phyloP scores from a whole-genome alignment of 2,329 filamentous ascomycete genomes.

The Xylaria multiplex region DNA sequence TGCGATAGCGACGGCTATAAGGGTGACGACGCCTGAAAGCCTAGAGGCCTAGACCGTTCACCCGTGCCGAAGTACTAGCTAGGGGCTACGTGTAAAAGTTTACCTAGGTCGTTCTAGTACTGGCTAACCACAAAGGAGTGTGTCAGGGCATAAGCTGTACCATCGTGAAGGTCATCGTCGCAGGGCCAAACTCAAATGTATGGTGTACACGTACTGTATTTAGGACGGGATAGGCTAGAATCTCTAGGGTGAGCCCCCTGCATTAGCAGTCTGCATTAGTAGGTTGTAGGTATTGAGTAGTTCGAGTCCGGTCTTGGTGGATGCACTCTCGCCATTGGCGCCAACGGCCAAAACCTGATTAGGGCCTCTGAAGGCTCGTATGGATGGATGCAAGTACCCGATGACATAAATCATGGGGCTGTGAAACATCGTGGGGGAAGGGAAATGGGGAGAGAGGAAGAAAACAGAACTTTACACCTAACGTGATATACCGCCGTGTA shows the following conservation, averaged over 20 bases:
- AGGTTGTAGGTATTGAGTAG: constrained; percentile 6
- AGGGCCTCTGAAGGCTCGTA: constrained; percentile 9
- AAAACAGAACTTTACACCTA: constrained; percentile 3
- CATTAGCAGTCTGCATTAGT: constrained; percentile 26
- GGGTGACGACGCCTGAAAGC: constrained; percentile 18
- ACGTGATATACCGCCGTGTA: constrained; percentile 2
- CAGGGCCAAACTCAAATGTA: constrained; percentile 33
- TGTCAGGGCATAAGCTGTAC: constrained; percentile 1
- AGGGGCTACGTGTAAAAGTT: constrained; percentile 17
- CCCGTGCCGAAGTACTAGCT: neutral
- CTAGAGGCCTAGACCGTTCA: constrained; percentile 19
- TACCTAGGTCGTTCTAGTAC: constrained; percentile 4
- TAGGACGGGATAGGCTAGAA: constrained; percentile 12
- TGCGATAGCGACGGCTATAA: constrained; percentile 8
- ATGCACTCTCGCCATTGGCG: constrained; percentile 24
- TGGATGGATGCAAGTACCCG: constrained; percentile 14
- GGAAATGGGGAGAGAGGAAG: neutral
- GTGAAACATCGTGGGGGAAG: constrained; percentile 23
- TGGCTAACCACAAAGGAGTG: constrained; percentile 1
- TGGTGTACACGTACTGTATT: constrained; percentile 15
- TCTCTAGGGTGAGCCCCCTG: constrained; percentile 19
- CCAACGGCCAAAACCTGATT: constrained; percentile 26
- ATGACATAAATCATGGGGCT: constrained; percentile 13
- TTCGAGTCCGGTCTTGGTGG: constrained; percentile 21
- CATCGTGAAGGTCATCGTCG: constrained; percentile 40